Conservation (phyloP, 345 rosid genomes). For the Xanthoceras sorbifolium region DNA sequence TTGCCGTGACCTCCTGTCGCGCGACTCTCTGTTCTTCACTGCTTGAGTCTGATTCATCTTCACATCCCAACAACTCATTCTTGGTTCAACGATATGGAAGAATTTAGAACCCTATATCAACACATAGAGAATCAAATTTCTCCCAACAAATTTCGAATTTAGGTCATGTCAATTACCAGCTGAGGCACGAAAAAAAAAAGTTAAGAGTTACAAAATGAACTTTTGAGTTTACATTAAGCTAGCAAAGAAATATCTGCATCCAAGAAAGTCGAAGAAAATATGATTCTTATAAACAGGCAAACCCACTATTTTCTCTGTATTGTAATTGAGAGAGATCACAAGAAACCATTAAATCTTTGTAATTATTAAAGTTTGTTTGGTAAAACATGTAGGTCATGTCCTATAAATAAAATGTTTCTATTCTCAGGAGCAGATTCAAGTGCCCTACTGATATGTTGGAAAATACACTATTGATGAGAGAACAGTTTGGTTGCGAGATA, state of each 20-base stretch:
- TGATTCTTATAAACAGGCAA: neutral
- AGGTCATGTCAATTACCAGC: too few species aligned
- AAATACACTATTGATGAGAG: neutral
- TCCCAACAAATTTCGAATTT: too few species aligned
- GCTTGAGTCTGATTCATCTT: too few species aligned
- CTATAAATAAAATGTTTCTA: slow-evolving; percentile 18
- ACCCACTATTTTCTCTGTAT: neutral
- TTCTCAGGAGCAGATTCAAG: slow-evolving; percentile 7
- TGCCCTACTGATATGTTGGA: neutral
- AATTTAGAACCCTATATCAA: too few species aligned
- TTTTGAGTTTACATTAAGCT: neutral
- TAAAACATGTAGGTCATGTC: slow-evolving; percentile 17
- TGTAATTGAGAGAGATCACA: neutral
- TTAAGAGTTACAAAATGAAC: neutral
- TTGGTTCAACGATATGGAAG: too few species aligned
- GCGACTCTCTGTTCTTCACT: too few species aligned
- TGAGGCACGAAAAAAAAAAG: neutral
- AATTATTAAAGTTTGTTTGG: slow-evolving; percentile 16
- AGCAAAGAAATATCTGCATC: neutral
- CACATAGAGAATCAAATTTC: too few species aligned
- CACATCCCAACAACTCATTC: too few species aligned
- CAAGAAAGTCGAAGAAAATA: neutral
- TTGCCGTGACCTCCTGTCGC: too few species aligned
- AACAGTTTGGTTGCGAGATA: neutral
- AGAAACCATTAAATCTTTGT: slow-evolving; percentile 11